phyloP scores from a whole-genome alignment of 2,329 filamentous ascomycete species.

The Ophiostoma ips region DNA sequence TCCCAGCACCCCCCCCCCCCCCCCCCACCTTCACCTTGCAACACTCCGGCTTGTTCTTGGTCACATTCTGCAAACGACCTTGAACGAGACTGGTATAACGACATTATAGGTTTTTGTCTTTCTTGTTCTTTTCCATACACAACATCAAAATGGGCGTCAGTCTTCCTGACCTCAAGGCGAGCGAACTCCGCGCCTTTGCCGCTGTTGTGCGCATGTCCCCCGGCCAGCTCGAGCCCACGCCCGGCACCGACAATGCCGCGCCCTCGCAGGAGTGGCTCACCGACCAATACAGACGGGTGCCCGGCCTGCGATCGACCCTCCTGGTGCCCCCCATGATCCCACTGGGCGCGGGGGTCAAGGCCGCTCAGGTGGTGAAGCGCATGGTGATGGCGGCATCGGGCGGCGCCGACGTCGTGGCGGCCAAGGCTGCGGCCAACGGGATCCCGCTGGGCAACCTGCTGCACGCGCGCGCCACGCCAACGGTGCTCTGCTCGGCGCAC shows the following conservation, averaged over 20 bases:
- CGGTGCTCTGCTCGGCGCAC: constrained; percentile 14
- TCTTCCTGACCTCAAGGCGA: not conserved
- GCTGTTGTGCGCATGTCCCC: not conserved
- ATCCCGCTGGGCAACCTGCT: constrained; percentile 1
- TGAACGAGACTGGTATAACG: not conserved
- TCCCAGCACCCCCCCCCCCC: too few species aligned
- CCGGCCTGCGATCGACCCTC: constrained; percentile 5
- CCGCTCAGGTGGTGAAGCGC: constrained; percentile 11
- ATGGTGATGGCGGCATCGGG: constrained; percentile 5
- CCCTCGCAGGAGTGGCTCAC: constrained; percentile 7
- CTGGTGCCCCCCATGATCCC: constrained; percentile 11
- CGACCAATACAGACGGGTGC: constrained; percentile 7
- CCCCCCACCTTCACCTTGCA: not conserved
- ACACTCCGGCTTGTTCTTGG: too few species aligned
- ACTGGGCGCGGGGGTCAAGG: not conserved
- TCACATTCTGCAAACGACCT: not conserved
- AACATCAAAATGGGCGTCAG: not conserved
- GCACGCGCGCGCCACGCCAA: constrained; percentile 5
- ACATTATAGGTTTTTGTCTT: not conserved
- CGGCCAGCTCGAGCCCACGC: not conserved
- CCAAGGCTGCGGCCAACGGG: constrained; percentile 7
- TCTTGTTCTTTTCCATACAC: not conserved
- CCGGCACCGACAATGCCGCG: not conserved
- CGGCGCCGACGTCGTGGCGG: constrained; percentile 6
- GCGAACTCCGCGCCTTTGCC: constrained; percentile 1